Conservation (phyloP, 805 yeast species). For the Ogataea pini region DNA sequence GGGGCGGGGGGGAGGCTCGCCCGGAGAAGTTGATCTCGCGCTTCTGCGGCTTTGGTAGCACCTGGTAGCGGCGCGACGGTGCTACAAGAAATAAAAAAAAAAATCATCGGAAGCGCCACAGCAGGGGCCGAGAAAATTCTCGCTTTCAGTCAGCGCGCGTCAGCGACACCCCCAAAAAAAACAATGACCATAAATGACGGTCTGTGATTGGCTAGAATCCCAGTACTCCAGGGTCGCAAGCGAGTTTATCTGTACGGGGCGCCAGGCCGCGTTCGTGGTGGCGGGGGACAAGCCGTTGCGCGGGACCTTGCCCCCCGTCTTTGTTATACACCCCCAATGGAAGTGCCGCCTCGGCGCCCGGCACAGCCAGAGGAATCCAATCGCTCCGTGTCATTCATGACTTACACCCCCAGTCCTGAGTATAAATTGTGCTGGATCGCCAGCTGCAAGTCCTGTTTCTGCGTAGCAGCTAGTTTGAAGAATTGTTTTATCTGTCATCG, state of each 20-base stretch:
- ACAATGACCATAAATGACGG: conserved; percentile 19
- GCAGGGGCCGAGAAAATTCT: conserved; percentile 15
- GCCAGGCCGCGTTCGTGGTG: neutral
- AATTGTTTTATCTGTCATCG: conserved; percentile 2
- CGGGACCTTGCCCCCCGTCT: neutral
- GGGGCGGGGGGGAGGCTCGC: conserved; percentile 19
- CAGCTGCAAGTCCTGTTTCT: neutral
- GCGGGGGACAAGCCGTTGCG: neutral
- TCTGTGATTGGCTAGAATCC: conserved; percentile 9
- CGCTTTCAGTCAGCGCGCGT: conserved; percentile 8
- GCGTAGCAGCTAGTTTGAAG: neutral
- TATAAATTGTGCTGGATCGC: conserved; percentile 6
- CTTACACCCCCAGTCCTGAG: neutral
- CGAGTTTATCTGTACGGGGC: conserved; percentile 4
- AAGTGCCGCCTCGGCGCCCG: conserved; percentile 6
- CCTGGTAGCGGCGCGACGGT: too few species aligned
- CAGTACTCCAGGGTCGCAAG: conserved; percentile 12
- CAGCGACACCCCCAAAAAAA: conserved; percentile 6
- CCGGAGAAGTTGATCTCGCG: too few species aligned
- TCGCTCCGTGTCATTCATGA: conserved; percentile 1
- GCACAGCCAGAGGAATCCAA: neutral
- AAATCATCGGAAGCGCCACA: conserved; percentile 5
- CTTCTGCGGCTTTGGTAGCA: too few species aligned
- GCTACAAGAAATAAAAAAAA: neutral
- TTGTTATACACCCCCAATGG: neutral